Base-by-base conservation (phyloP, 176 grass and related monocot genomes). In the Zizania latifolia region DNA sequence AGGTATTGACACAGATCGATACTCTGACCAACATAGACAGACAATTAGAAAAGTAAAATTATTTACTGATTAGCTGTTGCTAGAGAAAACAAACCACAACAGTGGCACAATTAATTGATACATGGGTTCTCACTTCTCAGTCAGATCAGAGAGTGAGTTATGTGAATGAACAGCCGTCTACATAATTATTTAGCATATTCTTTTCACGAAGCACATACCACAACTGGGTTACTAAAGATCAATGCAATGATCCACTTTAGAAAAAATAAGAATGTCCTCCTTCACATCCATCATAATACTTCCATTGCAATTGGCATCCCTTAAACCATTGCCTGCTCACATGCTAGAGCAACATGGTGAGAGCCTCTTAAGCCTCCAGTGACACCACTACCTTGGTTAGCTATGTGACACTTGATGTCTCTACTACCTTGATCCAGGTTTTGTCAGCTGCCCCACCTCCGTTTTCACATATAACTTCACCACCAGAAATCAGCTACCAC, bases 11-110 rank as follows among this genome's bases (percentile, higher is more conserved):
- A 39, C 16, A 62, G 22, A 71, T 11, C 10, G 50, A 59, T 51
- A 73, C 12, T 62, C 16, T 16, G 45, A 62, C 26, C 33, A 62
- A 62, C 39, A 26, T 17, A 72, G 11, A 75, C 14, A 76, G 17
- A 10, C 9, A 58, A 34, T 70, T 33, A 46, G 14, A 69, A 76
- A 19, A 56, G 15, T n/a, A 76, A 43, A 58, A 31, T 22, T 53
- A 72, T 62, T 71, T 79, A 40, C 30, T 78, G 60, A 81, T 71
- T 50, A 71, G 29, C 65, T 62, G 71, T 54, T 59, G 70, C 28
- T 17, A 46, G 45, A 41, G 35, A 38, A 53, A 66, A 83, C 59
- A 19, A 68, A 64, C 39, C 9, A 61, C 12, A 81, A 38, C 34
- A 26, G 31, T 62, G 27, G 50, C 5, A 9, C 7, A 41, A 43